Base-by-base conservation (phyloP, 768 basidiomycete genomes). In the Mycena olivaceomarginata region DNA sequence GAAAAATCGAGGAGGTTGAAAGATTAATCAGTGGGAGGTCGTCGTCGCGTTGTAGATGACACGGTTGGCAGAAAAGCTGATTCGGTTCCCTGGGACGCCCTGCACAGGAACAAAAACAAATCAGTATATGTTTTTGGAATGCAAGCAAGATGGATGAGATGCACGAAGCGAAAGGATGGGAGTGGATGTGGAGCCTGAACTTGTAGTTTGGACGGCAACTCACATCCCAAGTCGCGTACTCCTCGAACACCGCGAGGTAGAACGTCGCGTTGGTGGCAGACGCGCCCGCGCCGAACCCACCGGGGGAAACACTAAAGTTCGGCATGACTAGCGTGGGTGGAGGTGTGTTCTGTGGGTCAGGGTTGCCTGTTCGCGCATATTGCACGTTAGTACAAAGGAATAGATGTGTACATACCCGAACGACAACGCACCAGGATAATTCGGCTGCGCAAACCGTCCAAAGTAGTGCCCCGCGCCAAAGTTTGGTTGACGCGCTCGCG, bases 321-420 rank as follows among this genome's bases (percentile, higher is more conserved):
- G 90, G 90, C 89, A 90, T 89, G 13, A 81, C 83, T 13, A 89
- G 82, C 63, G 85, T 77, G 0, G 84, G 53, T 4, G 90, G 89
- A 10, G 86, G 81, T 20, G 84, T 85, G 72, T 89, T 86, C 22
- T 67, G 75, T 7, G 89, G 84, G 76, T 85, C 83, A 12, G 89
- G 88, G 46, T 89, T 88, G 56, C 85, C 88, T 89, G 46, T 31
- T 41, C 20, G n/a, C n/a, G 10, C 4, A 20, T 22, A 40, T 15
- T 68, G 12, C 39, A 43, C 20, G 16, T 53, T n/a, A 53, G 31
- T 31, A 31, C 31, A n/a, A n/a, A 25, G 25, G 46, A n/a, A 16
- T 16, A 8, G 4, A 5, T 41, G 46, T 40, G 31, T 45, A n/a
- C n/a, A n/a, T n/a, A 25, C 37, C 11, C 16, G 18, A 22, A 79